Evolutionary conservation across 106 monocot species (phyloP), one percentile per base, ranked within the genome.

Genomic region (Dendrobium officinale): DNA sequence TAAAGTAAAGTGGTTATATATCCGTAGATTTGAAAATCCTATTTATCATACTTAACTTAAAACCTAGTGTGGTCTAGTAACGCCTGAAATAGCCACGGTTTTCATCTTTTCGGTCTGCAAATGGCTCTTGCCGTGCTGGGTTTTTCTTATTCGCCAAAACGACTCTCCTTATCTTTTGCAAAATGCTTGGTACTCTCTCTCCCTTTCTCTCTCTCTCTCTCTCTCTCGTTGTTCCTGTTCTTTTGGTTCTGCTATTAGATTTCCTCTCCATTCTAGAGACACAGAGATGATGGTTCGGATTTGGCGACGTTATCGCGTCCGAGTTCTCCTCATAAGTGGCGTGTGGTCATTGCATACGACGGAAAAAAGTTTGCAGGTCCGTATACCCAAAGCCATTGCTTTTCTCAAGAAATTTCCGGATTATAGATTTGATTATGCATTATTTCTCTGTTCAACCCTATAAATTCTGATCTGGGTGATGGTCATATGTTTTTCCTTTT

Each of bases 321-420:
- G 16, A 41, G 22, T 42, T 49, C 73, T 20, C 44, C 40, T 73
- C 79, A 90, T 75, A 92, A 90, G 78, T 92, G 92, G 92, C 33
- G 92, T 58, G 82, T 92, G 90, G 90, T 92, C 64, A 88, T 92
- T 47, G 82, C 92, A 13, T 92, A 92, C 66, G 92, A 92, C 48
- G 92, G 92, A 16, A 86, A 86, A 27, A 92, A 85, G 43, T 92
- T 92, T 73, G 77, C 86, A 88, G 92, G 92, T 92, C 49, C 3
- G 3, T 74, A 6, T 22, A n/a, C 64, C 55, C 75, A 26, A 74
- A 66, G 4, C 77, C 77, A 11, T 24, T 56, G 26, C 42, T 79
- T 42, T 31, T 73, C 55, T 74, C 72, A 72, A 33, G 15, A 27
- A 9, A 11, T 40, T 72, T 41, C 40, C 15, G 16, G 40, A 72